Evolutionary conservation across 106 monocot species (phyloP).

Genomic region (Dioscorea alata): DNA sequence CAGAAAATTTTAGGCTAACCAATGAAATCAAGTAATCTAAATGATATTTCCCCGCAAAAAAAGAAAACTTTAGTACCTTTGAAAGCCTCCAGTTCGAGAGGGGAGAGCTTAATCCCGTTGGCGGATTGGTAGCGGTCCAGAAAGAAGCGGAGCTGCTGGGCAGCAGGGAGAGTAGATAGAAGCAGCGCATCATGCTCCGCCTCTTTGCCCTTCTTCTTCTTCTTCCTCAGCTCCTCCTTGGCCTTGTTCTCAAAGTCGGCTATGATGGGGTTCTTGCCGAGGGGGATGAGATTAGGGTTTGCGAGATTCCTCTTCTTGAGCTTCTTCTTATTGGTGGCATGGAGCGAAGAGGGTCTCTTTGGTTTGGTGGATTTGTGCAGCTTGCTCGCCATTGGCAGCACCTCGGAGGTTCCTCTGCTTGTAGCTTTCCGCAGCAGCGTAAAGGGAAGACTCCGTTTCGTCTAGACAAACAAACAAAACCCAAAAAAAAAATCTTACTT

Average conservation of each 20-base stretch:
- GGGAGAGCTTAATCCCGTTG: constrained; percentile 32
- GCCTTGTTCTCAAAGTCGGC: constrained; percentile 4
- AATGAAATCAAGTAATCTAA: too few relatives aligned
- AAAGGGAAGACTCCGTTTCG: too few relatives aligned
- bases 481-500: too few relatives aligned
- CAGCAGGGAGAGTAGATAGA: constrained; percentile 29
- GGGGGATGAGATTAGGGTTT: constrained; percentile 42
- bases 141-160: constrained; percentile 35
- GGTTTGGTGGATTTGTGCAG: constrained; percentile 3
- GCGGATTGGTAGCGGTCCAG: constrained; percentile 28
- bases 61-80: constrained; percentile 16
- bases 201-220: constrained; percentile 7
- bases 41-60: not conserved
- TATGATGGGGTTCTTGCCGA: constrained; percentile 20
- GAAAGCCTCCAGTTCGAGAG: constrained; percentile 37
- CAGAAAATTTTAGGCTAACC: too few relatives aligned
- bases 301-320: not conserved
- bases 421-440: too few relatives aligned
- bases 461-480: too few relatives aligned
- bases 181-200: not conserved
- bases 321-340: constrained; percentile 4
- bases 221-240: constrained; percentile 1
- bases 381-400: constrained; percentile 7
- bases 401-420: not conserved
- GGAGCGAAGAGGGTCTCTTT: not conserved